Evolutionary conservation across 306 rosid species (phyloP), one percentile per base, ranked within the genome.

Genomic region (Datisca glomerata): DNA sequence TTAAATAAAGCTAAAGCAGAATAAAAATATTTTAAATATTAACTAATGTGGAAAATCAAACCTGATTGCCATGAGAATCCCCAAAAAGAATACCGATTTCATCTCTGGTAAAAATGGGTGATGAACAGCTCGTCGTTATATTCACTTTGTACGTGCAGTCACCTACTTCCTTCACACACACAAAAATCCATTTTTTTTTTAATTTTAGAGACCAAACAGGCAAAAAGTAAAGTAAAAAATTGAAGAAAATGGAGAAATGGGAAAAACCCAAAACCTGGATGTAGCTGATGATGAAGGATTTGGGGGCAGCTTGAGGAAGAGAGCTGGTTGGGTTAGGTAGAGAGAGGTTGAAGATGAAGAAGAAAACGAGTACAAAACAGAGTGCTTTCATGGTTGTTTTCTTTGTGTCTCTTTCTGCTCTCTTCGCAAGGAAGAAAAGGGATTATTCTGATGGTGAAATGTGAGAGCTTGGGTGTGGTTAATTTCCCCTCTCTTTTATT

Each of bases 241-340:
- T 8, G 41, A 12, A 33, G 31, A 4, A 5, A 36, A 33, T 41
- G 21, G 31, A 34, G 6, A 10, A 1, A 25, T 13, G 24, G 21
- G 9, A 12, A 18, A 2, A n/a, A 15, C 49, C 21, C 18, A 20
- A 25, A 22, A 58, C 76, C 67, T 49, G 64, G 25, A 59, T 38
- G 6, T 43, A 28, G 52, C 24, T 64, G 64, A 58, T 18, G 41
- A 49, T 58, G 53, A 69, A 58, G 20, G 57, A 61, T 16, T 36
- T 18, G 8, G 54, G 42, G 32, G 54, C 81, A 2, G 69, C 64
- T 10, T 67, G 82, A 37, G 80, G 85, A 8, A 21, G 59, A 29
- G 38, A 41, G 43, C 49, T 13, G 65, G 56, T 59, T 18, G 49
- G 28, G 43, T 45, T 27, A 28, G 68, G 54, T 24, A 59, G 61